Evolutionary conservation across 139 green algal genomes (phyloP), one percentile per base, ranked within the genome.

Genomic region (Gonium pectorale): DNA sequence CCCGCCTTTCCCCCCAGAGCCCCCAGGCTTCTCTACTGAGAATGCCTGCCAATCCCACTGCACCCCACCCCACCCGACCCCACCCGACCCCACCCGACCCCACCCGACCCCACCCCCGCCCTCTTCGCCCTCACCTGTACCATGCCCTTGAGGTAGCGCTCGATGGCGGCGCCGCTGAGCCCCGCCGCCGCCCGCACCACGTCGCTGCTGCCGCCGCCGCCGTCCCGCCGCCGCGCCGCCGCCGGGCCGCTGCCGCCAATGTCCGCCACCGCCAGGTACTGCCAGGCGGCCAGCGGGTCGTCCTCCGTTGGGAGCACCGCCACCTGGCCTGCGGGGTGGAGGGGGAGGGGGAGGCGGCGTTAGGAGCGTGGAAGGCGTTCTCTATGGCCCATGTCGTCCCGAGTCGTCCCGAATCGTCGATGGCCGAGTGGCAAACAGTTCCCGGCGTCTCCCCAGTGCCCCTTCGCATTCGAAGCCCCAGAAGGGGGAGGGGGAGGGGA

Each of bases 201-300:
- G 73, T 95, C 89, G 67, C 93, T 95, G 27, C 67, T 22, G 67
- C 85, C 80, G 31, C 69, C 87, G 46, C 51, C 75, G 19, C 71
- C 64, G 44, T 37, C 66, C 66, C 56, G 26, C n/a, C 80, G 31
- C 79, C 66, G 41, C 21, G 21, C 22, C 13, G 43, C 80, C 52
- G 67, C 67, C 31, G 46, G 31, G 4, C 52, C 75, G 41, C 41
- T 5, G 37, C 87, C 90, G 44, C 83, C 79, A 49, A 92, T 40
- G 38, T 91, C 83, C 11, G 86, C 88, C 24, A 92, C 74, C 2
- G 87, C 86, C 38, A 93, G 68, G 49, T 86, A 86, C 31, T 85
- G 75, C 24, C 22, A 63, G 35, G 40, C 6, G 2, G 31, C 63
- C 8, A 88, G 74, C 0, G 73, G 80, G 71, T 90, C 86, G 38